Evolutionary conservation across 495 filamentous ascomycete species (phyloP).

Genomic region (Podospora conica): DNA sequence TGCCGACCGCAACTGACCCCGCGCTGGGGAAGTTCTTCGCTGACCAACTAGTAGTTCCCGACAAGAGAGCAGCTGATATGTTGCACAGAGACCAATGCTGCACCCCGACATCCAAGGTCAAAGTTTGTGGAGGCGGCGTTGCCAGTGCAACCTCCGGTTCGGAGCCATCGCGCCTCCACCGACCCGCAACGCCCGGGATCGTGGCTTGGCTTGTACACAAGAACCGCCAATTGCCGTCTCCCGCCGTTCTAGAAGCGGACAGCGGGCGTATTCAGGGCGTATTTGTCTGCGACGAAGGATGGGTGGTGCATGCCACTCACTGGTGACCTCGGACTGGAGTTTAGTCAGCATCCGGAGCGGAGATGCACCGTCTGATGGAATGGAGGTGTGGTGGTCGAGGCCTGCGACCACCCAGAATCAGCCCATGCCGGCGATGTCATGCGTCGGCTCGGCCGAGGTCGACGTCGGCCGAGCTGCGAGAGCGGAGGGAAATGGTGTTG

Average conservation of each 20-base stretch:
- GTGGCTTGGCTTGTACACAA: not conserved
- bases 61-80: not conserved
- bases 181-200: not conserved
- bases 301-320: not conserved
- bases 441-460: not conserved
- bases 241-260: not conserved
- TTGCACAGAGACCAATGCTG: not conserved
- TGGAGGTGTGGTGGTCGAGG: not conserved
- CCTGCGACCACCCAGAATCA: not conserved
- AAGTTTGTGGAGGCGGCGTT: not conserved
- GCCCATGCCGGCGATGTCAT: not conserved
- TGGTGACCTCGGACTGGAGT: not conserved
- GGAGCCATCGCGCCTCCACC: not conserved
- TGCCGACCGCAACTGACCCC: not conserved
- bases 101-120: not conserved
- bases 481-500: not conserved
- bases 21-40: not conserved
- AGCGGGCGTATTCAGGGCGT: not conserved
- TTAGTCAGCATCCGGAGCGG: not conserved
- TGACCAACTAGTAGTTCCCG: not conserved
- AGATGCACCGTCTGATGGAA: not conserved
- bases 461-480: not conserved
- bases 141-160: conserved; percentile 2
- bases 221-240: conserved; percentile 1
- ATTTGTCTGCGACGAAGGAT: not conserved